phyloP scores from a whole-genome alignment of 164 flowering plant species.

The Tinospora cordifolia region DNA sequence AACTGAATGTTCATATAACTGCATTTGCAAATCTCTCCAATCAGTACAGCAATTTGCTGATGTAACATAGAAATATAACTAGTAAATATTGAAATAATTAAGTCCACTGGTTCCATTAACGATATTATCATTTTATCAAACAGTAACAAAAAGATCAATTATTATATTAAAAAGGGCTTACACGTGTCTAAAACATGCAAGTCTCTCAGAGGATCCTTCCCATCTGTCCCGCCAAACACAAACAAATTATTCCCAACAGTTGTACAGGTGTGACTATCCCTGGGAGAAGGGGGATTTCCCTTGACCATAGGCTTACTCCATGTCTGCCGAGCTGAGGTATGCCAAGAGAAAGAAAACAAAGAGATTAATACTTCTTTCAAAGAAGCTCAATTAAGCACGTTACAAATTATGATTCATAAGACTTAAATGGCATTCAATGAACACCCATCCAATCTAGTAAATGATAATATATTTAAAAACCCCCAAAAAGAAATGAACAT shows the following conservation, averaged over 20 bases:
- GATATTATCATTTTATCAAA: neutral
- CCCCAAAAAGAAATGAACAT: neutral
- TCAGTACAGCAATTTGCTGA: neutral
- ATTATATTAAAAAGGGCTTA: constrained; percentile 30
- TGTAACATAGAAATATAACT: neutral
- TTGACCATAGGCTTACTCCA: constrained; percentile 79
- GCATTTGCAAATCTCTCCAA: neutral
- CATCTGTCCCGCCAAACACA: constrained; percentile 98
- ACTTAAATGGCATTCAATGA: constrained; percentile 3
- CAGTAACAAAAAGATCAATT: neutral
- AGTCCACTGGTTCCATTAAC: neutral
- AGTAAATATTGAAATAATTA: neutral
- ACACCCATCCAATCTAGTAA: neutral
- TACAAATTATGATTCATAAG: neutral
- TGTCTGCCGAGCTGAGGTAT: constrained; percentile 43
- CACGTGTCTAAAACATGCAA: constrained; percentile 79
- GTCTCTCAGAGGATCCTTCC: constrained; percentile 75
- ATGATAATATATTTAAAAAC: constrained; percentile 1
- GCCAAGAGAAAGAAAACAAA: constrained; percentile 7
- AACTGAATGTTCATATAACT: neutral
- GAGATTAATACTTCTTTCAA: neutral
- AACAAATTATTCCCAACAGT: constrained; percentile 74
- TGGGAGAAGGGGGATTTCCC: constrained; percentile 74
- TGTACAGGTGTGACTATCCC: constrained; percentile 93
- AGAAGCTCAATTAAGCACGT: neutral